Evolutionary conservation across 2,329 filamentous ascomycete species (phyloP), one percentile per base, ranked within the genome.

Genomic region (Raffaelea albimanens): DNA sequence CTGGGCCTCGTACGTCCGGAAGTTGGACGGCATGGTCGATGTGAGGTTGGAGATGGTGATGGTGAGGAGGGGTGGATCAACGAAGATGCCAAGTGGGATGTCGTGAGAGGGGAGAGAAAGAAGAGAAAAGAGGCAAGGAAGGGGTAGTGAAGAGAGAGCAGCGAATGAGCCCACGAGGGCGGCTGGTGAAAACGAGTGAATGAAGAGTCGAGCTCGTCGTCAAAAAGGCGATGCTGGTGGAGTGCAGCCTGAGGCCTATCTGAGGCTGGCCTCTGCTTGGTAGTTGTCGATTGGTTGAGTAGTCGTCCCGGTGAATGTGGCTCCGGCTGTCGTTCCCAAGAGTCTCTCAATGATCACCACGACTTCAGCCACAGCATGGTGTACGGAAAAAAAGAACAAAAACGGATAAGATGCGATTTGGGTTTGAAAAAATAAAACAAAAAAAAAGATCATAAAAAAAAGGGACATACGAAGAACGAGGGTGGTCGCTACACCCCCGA

Each of bases 1-100:
- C 53, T 78, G 76, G 0, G 74, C 68, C 59, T 83, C 78, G 58
- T 78, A 80, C 2, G 68, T 70, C 52, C 73, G 75, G 64, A 81
- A 83, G 54, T 78, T 81, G 14, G 74, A 68, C 47, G 73, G 65
- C 75, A 78, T 55, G 13, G 21, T 51, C 34, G 44, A 13, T 40
- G 34, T 20, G 10, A 20, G n/a, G 34, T 13, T 19, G 18, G 8
- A 8, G 8, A 20, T 20, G 18, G 14, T 42, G 18, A 21, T 3
- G 13, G 8, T 14, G 19, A 20, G 9, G 19, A 21, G 20, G 31
- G 36, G 21, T 4, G 10, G 3, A 4, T 29, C 7, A 13, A 7
- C 7, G 25, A 7, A 29, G 25, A 29, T 7, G 25, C 7, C 25
- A 29, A 29, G 25, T n/a, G n/a, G 13, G 25, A 29, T 29, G 25